These are phyloP conservation scores for Phoma sp. DNA, from an alignment of 2,329 filamentous ascomycete species.

Conservation along the genomic window DNA sequence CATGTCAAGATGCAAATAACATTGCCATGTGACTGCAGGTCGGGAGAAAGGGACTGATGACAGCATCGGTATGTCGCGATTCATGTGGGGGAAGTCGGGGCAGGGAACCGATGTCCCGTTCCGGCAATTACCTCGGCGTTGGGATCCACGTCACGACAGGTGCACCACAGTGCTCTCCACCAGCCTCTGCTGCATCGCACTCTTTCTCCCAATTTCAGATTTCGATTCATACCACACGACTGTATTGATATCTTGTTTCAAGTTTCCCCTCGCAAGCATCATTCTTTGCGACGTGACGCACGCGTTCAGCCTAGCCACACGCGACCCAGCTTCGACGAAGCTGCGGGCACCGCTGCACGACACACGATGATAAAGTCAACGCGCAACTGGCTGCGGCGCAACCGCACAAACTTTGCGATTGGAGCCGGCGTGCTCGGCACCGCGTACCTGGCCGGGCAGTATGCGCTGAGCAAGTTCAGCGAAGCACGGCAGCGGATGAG, in stretches of 20 bases:
- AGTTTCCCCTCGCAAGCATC: too few species aligned
- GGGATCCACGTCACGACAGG: slow-evolving; percentile 5
- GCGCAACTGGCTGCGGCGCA: slow-evolving; percentile 90
- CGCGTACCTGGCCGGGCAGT: slow-evolving; percentile 91
- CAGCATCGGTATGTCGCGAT: background rate
- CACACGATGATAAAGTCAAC: slow-evolving; percentile 70
- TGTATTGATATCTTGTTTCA: background rate
- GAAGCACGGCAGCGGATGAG: slow-evolving; percentile 96
- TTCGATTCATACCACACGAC: background rate
- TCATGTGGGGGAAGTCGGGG: background rate
- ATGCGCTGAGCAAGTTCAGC: slow-evolving; percentile 88
- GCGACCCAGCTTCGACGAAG: slow-evolving; percentile 12
- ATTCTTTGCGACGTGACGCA: too few species aligned
- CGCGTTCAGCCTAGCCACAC: too few species aligned
- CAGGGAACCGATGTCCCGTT: slow-evolving; percentile 9
- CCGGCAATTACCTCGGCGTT: slow-evolving; percentile 9
- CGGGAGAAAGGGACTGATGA: too few species aligned
- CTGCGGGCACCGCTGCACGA: background rate
- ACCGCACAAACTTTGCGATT: slow-evolving; percentile 87
- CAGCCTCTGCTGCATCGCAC: background rate
- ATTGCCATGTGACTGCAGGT: too few species aligned
- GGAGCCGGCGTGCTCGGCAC: slow-evolving; percentile 87
- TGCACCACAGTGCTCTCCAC: background rate
- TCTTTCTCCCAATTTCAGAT: background rate
- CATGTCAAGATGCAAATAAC: too few species aligned